Base-by-base conservation (phyloP, 805 yeast species). In the Starmerella riodocensis region DNA sequence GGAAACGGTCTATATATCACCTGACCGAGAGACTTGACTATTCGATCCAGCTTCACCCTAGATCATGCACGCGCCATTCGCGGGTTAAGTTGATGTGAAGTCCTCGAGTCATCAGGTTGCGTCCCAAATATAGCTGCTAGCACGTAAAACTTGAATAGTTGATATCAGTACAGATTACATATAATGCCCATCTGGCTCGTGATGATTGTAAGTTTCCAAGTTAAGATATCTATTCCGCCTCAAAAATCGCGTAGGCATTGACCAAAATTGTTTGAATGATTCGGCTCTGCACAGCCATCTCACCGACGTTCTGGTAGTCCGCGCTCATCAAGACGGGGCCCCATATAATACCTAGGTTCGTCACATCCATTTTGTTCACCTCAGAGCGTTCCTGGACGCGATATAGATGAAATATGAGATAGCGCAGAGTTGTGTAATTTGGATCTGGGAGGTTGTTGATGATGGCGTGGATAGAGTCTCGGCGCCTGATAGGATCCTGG, bases 401-500 rank as follows among this genome's bases (percentile, higher is more conserved):
- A 46, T 78, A 75, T 45, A 91, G 70, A 58, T 91, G 99, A 67
- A 88, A 83, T 2, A 86, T 64, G 48, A 91, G 63, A 26, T 83
- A 74, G 48, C 96, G 66, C 50, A 91, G 66, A 0, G 97, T 86
- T 67, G 93, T 86, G 58, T 91, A 91, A 42, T 88, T 84, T 1
- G 93, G 91, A 61, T 91, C 98, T 0, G 96, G 95, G 40, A 91
- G 68, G 49, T 81, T 80, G 63, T 79, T 91, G 33, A 91, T 82
- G 43, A 83, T 70, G 32, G 84, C 82, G 59, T 91, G 98, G 51
- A 91, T 67, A 23, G 66, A 66, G 53, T 84, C 88, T 43, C 81
- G 73, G 42, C 80, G 69, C 48, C 74, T 67, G 12, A 65, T 65
- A 16, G 67, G 67, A 51, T 78, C 81, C 23, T 64, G 69, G 36